These are phyloP conservation scores for Colletotrichum horii DNA, from an alignment of 2,329 filamentous ascomycete species.

Conservation along the genomic window DNA sequence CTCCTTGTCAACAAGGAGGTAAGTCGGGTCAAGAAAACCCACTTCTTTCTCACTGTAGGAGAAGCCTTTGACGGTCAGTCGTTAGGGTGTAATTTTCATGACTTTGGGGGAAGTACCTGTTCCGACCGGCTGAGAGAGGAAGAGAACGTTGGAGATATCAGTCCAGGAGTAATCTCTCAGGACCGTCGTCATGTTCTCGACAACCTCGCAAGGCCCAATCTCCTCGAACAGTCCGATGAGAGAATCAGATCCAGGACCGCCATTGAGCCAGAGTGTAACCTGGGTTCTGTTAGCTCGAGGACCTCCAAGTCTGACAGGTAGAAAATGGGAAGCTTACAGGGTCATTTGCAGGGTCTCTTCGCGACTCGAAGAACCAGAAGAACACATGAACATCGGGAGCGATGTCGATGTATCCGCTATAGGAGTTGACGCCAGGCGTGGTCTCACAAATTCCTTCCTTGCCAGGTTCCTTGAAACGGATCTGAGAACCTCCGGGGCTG, in stretches of 20 bases:
- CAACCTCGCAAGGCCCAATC: background rate
- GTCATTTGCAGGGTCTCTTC: slow-evolving; percentile 3
- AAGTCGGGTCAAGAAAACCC: background rate
- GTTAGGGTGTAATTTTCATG: fast-evolving
- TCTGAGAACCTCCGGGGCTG: background rate
- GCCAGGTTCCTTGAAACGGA: background rate
- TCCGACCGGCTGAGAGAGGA: background rate
- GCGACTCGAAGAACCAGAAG: slow-evolving; percentile 11
- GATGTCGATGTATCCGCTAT: background rate
- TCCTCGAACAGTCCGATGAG: background rate
- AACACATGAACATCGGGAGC: background rate
- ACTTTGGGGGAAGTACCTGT: background rate
- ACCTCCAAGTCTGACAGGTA: background rate
- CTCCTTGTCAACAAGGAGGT: background rate
- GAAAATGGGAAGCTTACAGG: background rate
- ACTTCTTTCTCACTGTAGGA: slow-evolving; percentile 8
- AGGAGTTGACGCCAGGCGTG: slow-evolving; percentile 2
- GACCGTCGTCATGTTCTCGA: background rate
- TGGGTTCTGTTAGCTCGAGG: background rate
- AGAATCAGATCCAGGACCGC: background rate
- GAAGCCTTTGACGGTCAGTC: background rate
- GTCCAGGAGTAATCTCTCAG: slow-evolving; percentile 4
- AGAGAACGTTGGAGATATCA: background rate
- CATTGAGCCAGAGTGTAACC: background rate
- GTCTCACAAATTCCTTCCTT: slow-evolving; percentile 4